Evolutionary conservation across 768 basidiomycete species (phyloP), one percentile per base, ranked within the genome.

Genomic region (Russula lepida): DNA sequence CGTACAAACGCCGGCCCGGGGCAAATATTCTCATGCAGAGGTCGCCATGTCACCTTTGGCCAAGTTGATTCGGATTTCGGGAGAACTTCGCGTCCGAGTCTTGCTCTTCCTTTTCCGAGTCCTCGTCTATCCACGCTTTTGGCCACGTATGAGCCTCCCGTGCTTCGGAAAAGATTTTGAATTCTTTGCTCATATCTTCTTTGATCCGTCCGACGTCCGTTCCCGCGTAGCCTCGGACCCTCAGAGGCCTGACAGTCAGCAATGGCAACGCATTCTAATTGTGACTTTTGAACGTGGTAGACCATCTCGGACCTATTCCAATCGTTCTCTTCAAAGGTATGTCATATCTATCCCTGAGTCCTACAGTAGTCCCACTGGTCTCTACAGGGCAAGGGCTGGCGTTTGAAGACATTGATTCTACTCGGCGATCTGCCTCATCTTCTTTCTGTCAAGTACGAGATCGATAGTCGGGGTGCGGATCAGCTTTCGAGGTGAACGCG

Each of bases 111-210:
- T 17, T 50, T 23, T 23, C 30, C 3, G 21, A 21, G 43, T 13
- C 25, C 15, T 27, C 25, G 23, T 17, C 32, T 17, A 13, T 23
- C 27, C 47, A 27, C 27, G 21, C 48, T 27, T 57, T 35, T 49
- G 47, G 47, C 56, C 56, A 57, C 56, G 56, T 57, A 57, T 57
- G 56, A 35, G 39, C 35, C 19, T 23, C 21, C 25, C 25, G 11
- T 25, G 17, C 44, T 30, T 15, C 19, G 19, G n/a, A 15, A 33
- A 25, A 48, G 17, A 19, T 47, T 25, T 3, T 19, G 17, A 23
- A 25, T 25, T 28, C 5, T 44, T 27, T 35, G 15, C 47, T 37
- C 35, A 19, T 39, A 27, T 28, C 35, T 49, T 57, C 56, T 25
- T 27, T 23, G 19, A 9, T 32, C 5, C 30, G 21, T 21, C 49